These are phyloP conservation scores for Trichoderma sp. DNA, from an alignment of 2,329 filamentous ascomycete genomes.

Conservation along the genomic window DNA sequence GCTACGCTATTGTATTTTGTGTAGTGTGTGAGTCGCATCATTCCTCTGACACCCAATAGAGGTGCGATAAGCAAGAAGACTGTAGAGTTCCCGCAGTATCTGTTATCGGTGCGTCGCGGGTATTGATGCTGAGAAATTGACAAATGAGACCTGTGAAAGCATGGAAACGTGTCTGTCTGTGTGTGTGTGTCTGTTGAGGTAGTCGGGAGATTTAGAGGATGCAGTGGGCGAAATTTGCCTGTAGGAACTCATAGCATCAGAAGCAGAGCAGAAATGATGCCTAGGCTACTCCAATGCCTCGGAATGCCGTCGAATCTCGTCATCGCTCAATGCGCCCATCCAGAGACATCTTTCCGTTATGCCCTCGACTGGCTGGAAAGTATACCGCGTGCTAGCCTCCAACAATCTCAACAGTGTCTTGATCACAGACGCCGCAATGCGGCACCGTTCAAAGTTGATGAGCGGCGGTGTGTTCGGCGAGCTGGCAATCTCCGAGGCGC, in stretches of 20 bases:
- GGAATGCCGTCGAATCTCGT: slow-evolving; percentile 66
- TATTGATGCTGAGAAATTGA: not conserved
- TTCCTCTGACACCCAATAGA: not conserved
- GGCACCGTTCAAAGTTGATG: slow-evolving; percentile 82
- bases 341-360: slow-evolving; percentile 82
- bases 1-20: slow-evolving; percentile 9
- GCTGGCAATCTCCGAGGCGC: slow-evolving; percentile 72
- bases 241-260: not conserved
- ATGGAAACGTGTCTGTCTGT: not conserved
- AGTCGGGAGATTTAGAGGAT: not conserved
- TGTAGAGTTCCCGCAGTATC: not conserved
- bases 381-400: slow-evolving; percentile 75
- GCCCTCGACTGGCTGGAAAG: slow-evolving; percentile 73
- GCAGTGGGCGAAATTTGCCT: slow-evolving; percentile 6
- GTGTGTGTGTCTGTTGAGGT: slow-evolving; percentile 10
- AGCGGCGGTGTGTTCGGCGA: slow-evolving; percentile 68
- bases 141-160: slow-evolving; percentile 7
- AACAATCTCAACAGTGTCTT: slow-evolving; percentile 79
- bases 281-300: slow-evolving; percentile 49
- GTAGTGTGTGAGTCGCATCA: slow-evolving; percentile 6
- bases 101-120: not conserved
- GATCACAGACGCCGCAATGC: slow-evolving; percentile 73
- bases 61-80: not conserved
- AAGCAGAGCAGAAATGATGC: slow-evolving; percentile 4
- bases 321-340: slow-evolving; percentile 75